These are phyloP conservation scores for Trichoderma erinaceum DNA, from an alignment of 495 filamentous ascomycete genomes.

Conservation along the genomic window DNA sequence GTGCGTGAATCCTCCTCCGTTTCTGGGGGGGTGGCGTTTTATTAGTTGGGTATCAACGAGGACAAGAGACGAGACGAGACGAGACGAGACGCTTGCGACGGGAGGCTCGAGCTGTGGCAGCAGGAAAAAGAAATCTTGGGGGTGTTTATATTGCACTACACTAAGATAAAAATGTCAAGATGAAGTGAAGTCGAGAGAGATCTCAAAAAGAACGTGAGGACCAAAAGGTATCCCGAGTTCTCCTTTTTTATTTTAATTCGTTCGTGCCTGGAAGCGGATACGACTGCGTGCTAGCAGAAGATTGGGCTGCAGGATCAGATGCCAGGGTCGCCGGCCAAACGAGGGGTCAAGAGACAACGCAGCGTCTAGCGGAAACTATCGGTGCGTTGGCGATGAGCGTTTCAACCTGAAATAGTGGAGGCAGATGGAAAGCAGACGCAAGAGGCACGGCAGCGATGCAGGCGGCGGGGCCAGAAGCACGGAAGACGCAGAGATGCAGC, in stretches of 20 bases:
- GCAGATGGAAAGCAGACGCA: neutral
- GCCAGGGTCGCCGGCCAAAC: neutral
- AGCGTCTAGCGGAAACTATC: slow-evolving; percentile 13
- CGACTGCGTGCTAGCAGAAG: neutral
- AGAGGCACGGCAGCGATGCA: neutral
- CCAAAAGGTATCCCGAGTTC: neutral
- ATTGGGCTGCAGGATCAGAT: slow-evolving; percentile 9
- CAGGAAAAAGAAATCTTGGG: neutral
- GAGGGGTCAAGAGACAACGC: neutral
- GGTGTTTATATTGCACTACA: slow-evolving; percentile 6
- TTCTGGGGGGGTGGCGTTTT: neutral
- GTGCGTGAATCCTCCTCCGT: neutral
- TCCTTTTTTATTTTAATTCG: neutral
- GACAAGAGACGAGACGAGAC: neutral
- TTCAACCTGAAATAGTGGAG: slow-evolving; percentile 5
- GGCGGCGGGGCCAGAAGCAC: neutral
- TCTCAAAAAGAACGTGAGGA: neutral
- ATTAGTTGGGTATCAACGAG: slow-evolving; percentile 9
- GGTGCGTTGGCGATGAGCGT: slow-evolving; percentile 1
- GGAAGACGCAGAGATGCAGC: neutral
- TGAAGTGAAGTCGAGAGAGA: neutral
- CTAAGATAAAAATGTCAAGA: slow-evolving; percentile 2
- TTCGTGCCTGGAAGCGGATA: slow-evolving; percentile 14
- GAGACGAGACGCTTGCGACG: neutral
- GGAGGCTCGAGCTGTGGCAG: neutral